phyloP scores from a whole-genome alignment of 169 alveolate species.

The Hepatocystis sp. region DNA sequence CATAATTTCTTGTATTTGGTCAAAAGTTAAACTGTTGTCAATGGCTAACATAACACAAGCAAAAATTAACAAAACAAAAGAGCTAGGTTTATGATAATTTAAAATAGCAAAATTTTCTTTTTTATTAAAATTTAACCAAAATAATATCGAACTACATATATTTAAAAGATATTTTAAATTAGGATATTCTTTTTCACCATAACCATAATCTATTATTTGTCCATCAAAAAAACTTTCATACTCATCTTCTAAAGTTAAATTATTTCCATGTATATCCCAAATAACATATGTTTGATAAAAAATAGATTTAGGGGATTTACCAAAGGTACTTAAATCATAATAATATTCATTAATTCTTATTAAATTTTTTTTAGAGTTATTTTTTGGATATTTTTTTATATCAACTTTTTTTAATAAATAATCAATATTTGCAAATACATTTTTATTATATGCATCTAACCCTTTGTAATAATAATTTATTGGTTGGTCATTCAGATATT shows the following conservation, averaged over 20 bases:
- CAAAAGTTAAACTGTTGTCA: conserved; percentile 59
- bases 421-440: conserved; percentile 77
- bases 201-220: conserved; percentile 80
- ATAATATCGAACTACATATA: conserved; percentile 77
- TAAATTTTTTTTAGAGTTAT: conserved; percentile 24
- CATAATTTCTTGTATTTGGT: conserved; percentile 60
- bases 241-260: conserved; percentile 75
- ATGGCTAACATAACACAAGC: conserved; percentile 65
- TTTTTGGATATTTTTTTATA: conserved; percentile 33
- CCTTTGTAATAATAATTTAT: conserved; percentile 70
- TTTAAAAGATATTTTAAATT: conserved; percentile 80
- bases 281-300: conserved; percentile 83
- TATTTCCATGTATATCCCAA: conserved; percentile 79
- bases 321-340: conserved; percentile 81
- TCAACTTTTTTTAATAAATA: conserved; percentile 74
- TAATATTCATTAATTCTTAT: conserved; percentile 77
- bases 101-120: conserved; percentile 79
- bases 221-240: conserved; percentile 79
- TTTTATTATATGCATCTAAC: conserved; percentile 57
- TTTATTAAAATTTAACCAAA: conserved; percentile 84
- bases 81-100: conserved; percentile 79
- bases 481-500: conserved; percentile 75
- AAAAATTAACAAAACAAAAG: conserved; percentile 63
- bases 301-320: conserved; percentile 75
- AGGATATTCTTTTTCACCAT: conserved; percentile 82